Evolutionary conservation across 352 stramenopile genomes (phyloP), one percentile per base, ranked within the genome.

Genomic region (Nothophytophthora sp.): DNA sequence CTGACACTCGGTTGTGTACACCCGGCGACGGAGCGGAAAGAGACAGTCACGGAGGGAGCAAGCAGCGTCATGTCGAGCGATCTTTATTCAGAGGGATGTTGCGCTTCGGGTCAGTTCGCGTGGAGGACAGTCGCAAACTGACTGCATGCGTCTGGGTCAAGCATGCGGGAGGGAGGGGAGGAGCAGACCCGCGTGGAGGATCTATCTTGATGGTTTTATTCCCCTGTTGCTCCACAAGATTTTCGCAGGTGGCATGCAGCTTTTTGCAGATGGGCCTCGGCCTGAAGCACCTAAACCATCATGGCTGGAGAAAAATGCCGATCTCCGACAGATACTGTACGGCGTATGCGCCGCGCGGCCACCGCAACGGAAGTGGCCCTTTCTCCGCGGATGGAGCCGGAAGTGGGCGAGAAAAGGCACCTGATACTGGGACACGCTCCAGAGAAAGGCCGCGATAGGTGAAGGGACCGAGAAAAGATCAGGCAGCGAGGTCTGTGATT

Each of bases 381-480:
- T 15, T 10, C 12, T 8, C 8, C n/a, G 15, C 5, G 5, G 36
- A 25, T 18, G 35, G 36, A 42, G 36, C 36, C 36, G 16, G 36
- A 29, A 15, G 22, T 45, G 38, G 38, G 20, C 36, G 27, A 27
- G 38, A 45, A 45, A n/a, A 32, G 38, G 29, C 39, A 59, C 50
- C 50, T 59, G 50, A 59, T 59, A 51, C 39, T 47, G 22, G 23
- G n/a, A 15, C 18, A 27, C 23, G 22, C 24, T 25, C 20, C 39
- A 35, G 15, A 36, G 15, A 47, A 28, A 3, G 27, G 24, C 11
- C 11, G 39, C 15, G 24, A 13, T 10, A 25, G 39, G 24, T 12
- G 23, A 32, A n/a, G 38, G 35, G 9, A 24, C 33, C 16, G 33
- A 58, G 43, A 61, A 70, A 67, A 70, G 61, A 68, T 68, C 27